Conservation (phyloP, 139 green algal genomes). For the Eudorina sp. region DNA sequence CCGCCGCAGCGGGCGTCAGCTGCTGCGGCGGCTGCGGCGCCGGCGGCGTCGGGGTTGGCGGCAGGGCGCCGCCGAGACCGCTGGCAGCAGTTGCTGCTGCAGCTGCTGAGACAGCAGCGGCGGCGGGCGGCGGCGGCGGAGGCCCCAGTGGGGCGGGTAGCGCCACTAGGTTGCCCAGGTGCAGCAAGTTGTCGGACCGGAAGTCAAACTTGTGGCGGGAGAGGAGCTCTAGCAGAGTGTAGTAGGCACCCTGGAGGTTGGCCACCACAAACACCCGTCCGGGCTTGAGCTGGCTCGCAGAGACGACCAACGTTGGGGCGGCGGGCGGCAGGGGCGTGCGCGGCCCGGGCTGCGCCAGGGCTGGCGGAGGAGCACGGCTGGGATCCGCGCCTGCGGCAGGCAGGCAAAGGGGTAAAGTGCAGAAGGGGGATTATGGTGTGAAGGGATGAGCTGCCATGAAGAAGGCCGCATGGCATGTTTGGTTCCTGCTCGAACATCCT, state of each 20-base stretch:
- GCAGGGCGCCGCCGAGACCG: neutral
- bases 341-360: neutral
- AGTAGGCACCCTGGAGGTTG: conserved; percentile 33
- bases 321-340: neutral
- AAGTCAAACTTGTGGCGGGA: conserved; percentile 37
- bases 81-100: neutral
- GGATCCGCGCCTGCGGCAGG: too few species aligned
- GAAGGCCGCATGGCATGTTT: too few species aligned
- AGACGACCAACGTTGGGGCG: neutral
- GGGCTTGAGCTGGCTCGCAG: conserved; percentile 9
- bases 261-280: conserved; percentile 39
- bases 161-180: conserved; percentile 31
- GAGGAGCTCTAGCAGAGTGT: conserved; percentile 45
- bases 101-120: neutral
- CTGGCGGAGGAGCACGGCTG: neutral
- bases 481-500: too few species aligned
- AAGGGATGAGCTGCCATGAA: too few species aligned
- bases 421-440: too few species aligned
- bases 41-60: neutral
- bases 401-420: too few species aligned
- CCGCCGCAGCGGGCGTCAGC: neutral
- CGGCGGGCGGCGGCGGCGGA: neutral
- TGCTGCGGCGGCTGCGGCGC: neutral
- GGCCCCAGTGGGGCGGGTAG: neutral
- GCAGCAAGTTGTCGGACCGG: conserved; percentile 7